These are phyloP conservation scores for Magnaporthiopsis incrustans DNA, from an alignment of 2,329 filamentous ascomycete genomes.

Conservation along the genomic window DNA sequence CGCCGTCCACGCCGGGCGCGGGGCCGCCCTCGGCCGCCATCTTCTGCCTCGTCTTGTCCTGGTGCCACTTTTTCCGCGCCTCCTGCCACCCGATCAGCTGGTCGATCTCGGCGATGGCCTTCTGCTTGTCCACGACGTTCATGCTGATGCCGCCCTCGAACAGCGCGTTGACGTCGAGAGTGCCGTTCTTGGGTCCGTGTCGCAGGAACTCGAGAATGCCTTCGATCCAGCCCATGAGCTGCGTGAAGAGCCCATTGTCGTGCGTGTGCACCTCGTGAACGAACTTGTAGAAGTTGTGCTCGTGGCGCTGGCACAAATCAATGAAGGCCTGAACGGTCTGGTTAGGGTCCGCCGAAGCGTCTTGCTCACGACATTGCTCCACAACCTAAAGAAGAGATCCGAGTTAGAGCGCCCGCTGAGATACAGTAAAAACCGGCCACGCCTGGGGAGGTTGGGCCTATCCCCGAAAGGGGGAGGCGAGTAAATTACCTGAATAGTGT, in stretches of 20 bases:
- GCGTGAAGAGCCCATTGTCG: conserved; percentile 91
- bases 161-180: conserved; percentile 87
- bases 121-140: conserved; percentile 59
- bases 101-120: conserved; percentile 74
- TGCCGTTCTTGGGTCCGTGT: conserved; percentile 76
- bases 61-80: conserved; percentile 93
- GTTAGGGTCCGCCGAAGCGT: conserved; percentile 91
- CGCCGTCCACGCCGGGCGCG: conserved; percentile 27
- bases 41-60: conserved; percentile 96
- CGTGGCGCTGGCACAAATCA: conserved; percentile 87
- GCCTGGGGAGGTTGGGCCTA: no score
- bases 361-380: conserved; percentile 59
- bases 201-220: conserved; percentile 89
- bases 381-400: conserved; percentile 38
- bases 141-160: conserved; percentile 71
- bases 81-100: conserved; percentile 88
- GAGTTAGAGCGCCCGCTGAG: no score
- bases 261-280: conserved; percentile 96
- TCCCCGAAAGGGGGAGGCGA: not conserved
- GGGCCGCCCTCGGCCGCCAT: conserved; percentile 79
- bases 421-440: no score
- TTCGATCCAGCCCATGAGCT: conserved; percentile 96
- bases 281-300: conserved; percentile 98
- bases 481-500: conserved; percentile 68
- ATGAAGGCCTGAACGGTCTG: conserved; percentile 98